Conservation (phyloP, 2,329 filamentous ascomycete genomes). For the Diaporthe eres region DNA sequence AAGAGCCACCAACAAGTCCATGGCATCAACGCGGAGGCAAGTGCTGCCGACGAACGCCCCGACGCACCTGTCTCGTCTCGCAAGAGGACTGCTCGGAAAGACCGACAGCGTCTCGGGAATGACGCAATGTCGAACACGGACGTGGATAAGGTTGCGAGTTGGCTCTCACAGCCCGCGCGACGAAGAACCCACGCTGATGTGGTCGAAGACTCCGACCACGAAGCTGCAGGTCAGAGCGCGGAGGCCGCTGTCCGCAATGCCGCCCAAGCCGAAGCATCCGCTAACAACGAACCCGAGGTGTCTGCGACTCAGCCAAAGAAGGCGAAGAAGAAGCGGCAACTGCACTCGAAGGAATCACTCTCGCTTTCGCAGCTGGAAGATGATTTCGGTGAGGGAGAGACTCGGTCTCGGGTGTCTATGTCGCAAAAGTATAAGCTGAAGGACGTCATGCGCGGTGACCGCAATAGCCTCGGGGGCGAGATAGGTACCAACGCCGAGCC, state of each 20-base stretch:
- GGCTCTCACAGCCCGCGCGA: not conserved
- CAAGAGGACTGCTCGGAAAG: not conserved
- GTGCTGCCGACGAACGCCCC: not conserved
- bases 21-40: not conserved
- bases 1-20: not conserved
- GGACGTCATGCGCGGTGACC: constrained; percentile 15
- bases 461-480: constrained; percentile 12
- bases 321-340: constrained; percentile 33
- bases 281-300: not conserved
- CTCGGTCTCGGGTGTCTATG: constrained; percentile 28
- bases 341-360: constrained; percentile 26
- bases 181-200: not conserved
- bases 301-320: constrained; percentile 2
- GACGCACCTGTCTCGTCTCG: not conserved
- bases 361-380: constrained; percentile 40
- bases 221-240: not conserved
- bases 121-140: not conserved
- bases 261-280: not conserved
- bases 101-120: not conserved
- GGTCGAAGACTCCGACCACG: constrained; percentile 10
- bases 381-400: constrained; percentile 19
- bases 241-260: not conserved
- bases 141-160: not conserved
- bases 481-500: constrained; percentile 1
- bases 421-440: constrained; percentile 32